A percentile compares a stretch with the other conserved stretches of the same genome.
These are phyloP conservation scores for Venustampulla echinocandica DNA, from an alignment of 495 filamentous ascomycete species.

Conservation along the genomic window DNA sequence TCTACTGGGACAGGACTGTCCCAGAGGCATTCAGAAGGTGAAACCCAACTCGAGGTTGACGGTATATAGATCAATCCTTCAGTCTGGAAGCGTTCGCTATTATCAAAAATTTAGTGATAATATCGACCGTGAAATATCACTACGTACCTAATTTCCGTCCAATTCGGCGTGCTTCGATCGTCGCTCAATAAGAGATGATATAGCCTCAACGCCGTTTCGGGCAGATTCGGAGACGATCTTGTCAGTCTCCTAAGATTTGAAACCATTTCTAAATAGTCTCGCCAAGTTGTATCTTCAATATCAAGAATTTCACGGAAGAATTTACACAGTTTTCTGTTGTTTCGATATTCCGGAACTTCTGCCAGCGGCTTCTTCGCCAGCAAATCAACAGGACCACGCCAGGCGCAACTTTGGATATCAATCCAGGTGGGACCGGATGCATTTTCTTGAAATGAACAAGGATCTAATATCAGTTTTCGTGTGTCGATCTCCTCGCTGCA, in stretches of 20 bases:
- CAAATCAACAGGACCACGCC: slow-evolving; percentile 10
- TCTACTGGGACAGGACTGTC: slow-evolving; percentile 7
- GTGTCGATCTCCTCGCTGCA: slow-evolving; percentile 1
- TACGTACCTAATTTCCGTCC: not conserved
- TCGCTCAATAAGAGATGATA: slow-evolving; percentile 4
- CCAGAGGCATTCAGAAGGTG: slow-evolving; percentile 14
- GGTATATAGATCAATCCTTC: slow-evolving; percentile 7
- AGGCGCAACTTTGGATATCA: slow-evolving; percentile 1
- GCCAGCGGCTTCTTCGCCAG: slow-evolving; percentile 6
- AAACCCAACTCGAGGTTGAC: not conserved
- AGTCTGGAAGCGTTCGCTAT: slow-evolving; percentile 4
- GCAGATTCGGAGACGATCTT: not conserved
- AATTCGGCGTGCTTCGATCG: not conserved
- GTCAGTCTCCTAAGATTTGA: not conserved
- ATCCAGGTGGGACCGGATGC: slow-evolving; percentile 1
- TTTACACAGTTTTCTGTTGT: not conserved
- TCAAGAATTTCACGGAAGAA: slow-evolving; percentile 5
- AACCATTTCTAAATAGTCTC: slow-evolving; percentile 1
- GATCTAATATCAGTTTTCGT: slow-evolving; percentile 4
- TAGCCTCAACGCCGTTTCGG: not conserved
- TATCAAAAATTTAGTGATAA: not conserved
- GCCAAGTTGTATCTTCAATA: slow-evolving; percentile 9
- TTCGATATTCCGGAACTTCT: slow-evolving; percentile 1
- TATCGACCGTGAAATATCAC: not conserved
- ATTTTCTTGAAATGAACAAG: not conserved